A percentile compares a stretch with the other conserved stretches of the same genome.
These are phyloP conservation scores for Geotrichum carabidarum DNA, from an alignment of 1,139 yeast species.

Conservation along the genomic window DNA sequence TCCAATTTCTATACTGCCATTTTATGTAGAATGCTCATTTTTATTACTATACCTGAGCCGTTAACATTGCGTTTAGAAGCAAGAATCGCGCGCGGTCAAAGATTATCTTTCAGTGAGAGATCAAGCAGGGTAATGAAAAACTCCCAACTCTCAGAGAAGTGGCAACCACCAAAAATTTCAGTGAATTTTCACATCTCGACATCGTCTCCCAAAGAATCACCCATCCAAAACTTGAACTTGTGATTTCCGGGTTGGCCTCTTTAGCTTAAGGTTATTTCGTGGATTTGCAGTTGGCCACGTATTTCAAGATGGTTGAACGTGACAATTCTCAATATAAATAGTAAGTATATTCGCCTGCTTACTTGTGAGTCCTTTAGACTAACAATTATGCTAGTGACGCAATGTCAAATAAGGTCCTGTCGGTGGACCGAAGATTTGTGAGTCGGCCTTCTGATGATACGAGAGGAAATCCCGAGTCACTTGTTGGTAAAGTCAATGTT, in stretches of 20 bases:
- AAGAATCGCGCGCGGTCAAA: no score
- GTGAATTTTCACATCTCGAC: background rate
- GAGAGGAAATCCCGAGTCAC: slow-evolving; percentile 60
- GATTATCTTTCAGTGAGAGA: background rate
- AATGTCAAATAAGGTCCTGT: slow-evolving; percentile 69
- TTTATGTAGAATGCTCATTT: no score
- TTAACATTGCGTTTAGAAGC: no score
- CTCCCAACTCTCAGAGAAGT: background rate
- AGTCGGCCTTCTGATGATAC: slow-evolving; percentile 45
- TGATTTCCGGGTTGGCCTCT: background rate
- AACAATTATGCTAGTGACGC: slow-evolving; percentile 27
- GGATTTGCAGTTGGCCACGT: background rate
- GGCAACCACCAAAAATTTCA: slow-evolving; percentile 1
- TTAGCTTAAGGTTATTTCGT: background rate
- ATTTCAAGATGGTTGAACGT: slow-evolving; percentile 24
- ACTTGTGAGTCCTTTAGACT: background rate
- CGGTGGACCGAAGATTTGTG: slow-evolving; percentile 50
- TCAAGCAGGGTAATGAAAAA: background rate
- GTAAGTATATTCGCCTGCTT: slow-evolving; percentile 21
- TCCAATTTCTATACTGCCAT: no score
- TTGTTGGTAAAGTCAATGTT: slow-evolving; percentile 59
- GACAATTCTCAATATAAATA: slow-evolving; percentile 30
- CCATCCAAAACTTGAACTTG: background rate
- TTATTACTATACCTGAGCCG: no score
- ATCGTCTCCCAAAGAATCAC: background rate